Evolutionary conservation across 1,139 yeast species (phyloP), one percentile per base, ranked within the genome.

Genomic region (Debaryomycetaceae sp.): DNA sequence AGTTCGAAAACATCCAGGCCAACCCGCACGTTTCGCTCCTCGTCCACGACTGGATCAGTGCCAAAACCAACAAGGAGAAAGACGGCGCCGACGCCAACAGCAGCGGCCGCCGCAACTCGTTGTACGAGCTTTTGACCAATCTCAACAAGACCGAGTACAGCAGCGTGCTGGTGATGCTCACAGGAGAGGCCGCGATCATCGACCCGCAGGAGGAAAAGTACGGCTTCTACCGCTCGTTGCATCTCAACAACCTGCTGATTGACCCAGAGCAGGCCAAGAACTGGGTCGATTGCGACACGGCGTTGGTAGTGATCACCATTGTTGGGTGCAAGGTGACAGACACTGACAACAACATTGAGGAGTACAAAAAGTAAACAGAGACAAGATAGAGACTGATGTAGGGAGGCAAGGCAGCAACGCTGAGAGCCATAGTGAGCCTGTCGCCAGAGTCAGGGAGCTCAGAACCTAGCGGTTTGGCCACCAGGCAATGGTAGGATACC

Each of bases 1-100:
- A 86, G 54, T 83, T 70, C 52, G 56, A 69, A 23, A 85, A 88
- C 53, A 72, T 88, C 36, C 43, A 53, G 9, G 56, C 63, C 24
- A 88, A 88, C 49, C 86, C 88, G 4, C 67, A 73, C 27, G 95
- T 88, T 7, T 81, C 95, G 0, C 52, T 88, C 29, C 64, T 88
- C 34, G 76, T 88, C 26, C 96, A 88, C 49, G 96, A 88, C 49
- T 85, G 95, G 95, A 75, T 78, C 21, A 70, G 82, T 12, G 75
- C 80, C 3, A 74, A 74, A 34, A 36, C 36, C 6, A n/a, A n/a
- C n/a, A n/a, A n/a, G n/a, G n/a, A n/a, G n/a, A n/a, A n/a, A n/a
- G 38, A 38, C 40, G 43, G 58, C 23, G 40, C 40, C 11, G 32
- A 27, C 5, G 40, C 40, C 11, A 32, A 27, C 5, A 30, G 53